phyloP scores from a whole-genome alignment of 768 basidiomycete species.

The Pleurotus djamor region DNA sequence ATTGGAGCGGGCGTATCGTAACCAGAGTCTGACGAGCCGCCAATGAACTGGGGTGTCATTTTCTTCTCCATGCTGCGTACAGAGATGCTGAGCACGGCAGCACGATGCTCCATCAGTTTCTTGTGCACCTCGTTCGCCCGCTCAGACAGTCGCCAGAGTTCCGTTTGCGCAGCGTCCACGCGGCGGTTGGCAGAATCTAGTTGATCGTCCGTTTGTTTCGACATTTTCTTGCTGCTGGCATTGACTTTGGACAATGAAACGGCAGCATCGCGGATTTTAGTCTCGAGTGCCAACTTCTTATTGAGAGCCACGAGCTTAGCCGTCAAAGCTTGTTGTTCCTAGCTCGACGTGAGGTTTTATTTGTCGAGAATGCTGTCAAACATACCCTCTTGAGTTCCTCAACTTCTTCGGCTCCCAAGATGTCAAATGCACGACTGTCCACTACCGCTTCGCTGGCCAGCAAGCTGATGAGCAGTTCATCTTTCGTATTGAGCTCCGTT shows the following conservation, averaged over 20 bases:
- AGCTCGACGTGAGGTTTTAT: neutral
- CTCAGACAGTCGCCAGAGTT: slow-evolving; percentile 66
- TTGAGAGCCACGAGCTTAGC: slow-evolving; percentile 63
- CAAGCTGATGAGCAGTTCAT: slow-evolving; percentile 86
- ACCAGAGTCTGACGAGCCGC: slow-evolving; percentile 35
- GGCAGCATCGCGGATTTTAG: slow-evolving; percentile 87
- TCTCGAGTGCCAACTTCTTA: slow-evolving; percentile 78
- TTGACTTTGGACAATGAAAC: slow-evolving; percentile 71
- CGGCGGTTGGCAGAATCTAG: slow-evolving; percentile 73
- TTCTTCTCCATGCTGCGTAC: slow-evolving; percentile 68
- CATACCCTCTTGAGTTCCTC: slow-evolving; percentile 50
- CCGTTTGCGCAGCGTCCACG: slow-evolving; percentile 67
- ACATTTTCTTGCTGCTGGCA: slow-evolving; percentile 51
- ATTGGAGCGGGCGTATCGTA: slow-evolving; percentile 52
- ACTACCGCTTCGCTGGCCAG: slow-evolving; percentile 92
- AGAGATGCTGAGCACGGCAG: slow-evolving; percentile 74
- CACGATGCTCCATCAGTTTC: slow-evolving; percentile 76
- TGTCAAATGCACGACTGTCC: slow-evolving; percentile 81
- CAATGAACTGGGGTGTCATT: slow-evolving; percentile 21
- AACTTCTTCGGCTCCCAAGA: slow-evolving; percentile 57
- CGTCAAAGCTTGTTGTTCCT: slow-evolving; percentile 77
- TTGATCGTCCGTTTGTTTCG: slow-evolving; percentile 69
- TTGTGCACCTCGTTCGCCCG: slow-evolving; percentile 61
- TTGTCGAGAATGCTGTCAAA: too few relatives aligned
- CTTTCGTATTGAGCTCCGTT: slow-evolving; percentile 54